Conservation (phyloP, 176 grass and related monocot species). For the Paspalum notatum region DNA sequence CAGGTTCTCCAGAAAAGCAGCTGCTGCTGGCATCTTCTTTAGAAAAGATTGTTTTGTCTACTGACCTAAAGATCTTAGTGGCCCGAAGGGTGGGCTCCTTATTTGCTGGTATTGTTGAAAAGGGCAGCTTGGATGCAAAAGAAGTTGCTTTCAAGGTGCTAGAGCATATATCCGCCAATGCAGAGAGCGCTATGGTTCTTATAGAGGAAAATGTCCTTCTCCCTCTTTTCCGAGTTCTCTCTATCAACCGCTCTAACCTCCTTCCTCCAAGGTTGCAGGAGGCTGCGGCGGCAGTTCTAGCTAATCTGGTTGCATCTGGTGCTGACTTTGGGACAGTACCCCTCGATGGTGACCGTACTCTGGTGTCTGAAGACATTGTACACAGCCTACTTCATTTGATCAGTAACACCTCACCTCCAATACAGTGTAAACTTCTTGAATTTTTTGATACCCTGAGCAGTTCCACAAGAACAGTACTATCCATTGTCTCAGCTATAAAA, state of each 20-base stretch:
- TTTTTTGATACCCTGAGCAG: slow-evolving; percentile 54
- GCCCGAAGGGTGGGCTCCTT: slow-evolving; percentile 63
- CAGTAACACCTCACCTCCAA: slow-evolving; percentile 69
- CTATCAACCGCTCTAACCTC: slow-evolving; percentile 48
- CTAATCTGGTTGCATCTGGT: slow-evolving; percentile 66
- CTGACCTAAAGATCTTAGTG: slow-evolving; percentile 69
- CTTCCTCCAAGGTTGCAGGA: slow-evolving; percentile 75
- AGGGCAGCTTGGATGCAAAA: slow-evolving; percentile 60
- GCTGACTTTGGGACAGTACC: slow-evolving; percentile 51
- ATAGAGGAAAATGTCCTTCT: slow-evolving; percentile 59
- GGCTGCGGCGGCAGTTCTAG: slow-evolving; percentile 64
- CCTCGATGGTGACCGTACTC: slow-evolving; percentile 52
- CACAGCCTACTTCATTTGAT: slow-evolving; percentile 78
- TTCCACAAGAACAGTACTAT: slow-evolving; percentile 45
- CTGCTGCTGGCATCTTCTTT: slow-evolving; percentile 57
- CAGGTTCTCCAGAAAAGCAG: slow-evolving; percentile 69
- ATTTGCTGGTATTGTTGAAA: slow-evolving; percentile 60
- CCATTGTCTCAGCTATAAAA: slow-evolving; percentile 71
- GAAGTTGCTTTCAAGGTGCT: slow-evolving; percentile 75
- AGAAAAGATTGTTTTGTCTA: slow-evolving; percentile 70
- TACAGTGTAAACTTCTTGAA: slow-evolving; percentile 77
- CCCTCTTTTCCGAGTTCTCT: slow-evolving; percentile 66
- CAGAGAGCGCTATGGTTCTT: slow-evolving; percentile 65
- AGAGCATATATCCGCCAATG: slow-evolving; percentile 66
- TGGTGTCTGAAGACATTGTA: slow-evolving; percentile 71